phyloP scores from a whole-genome alignment of 257 asterid species.

The Nicotiana attenuata region DNA sequence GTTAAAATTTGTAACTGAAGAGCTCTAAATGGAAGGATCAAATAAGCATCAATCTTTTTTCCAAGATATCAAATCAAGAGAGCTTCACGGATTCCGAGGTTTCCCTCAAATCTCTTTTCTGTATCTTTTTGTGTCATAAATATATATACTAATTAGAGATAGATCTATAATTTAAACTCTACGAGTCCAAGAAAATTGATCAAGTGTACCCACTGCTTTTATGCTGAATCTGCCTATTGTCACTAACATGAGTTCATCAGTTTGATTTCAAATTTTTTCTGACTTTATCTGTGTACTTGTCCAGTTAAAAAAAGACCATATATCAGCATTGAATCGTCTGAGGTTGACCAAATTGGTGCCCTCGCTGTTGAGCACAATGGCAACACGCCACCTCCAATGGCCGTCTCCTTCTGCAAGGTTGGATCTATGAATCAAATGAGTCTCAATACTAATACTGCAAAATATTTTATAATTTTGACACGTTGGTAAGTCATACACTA shows the following conservation, averaged over 20 bases:
- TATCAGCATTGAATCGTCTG: slow-evolving; percentile 24
- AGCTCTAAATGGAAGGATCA: slow-evolving; percentile 36
- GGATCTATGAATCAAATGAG: background rate
- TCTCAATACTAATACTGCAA: background rate
- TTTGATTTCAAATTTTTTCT: background rate
- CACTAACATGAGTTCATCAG: background rate
- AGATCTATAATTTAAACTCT: background rate
- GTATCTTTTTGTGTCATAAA: background rate
- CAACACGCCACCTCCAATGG: slow-evolving; percentile 72
- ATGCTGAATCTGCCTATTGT: background rate
- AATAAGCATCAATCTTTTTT: slow-evolving; percentile 45
- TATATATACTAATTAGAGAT: background rate
- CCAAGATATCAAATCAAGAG: slow-evolving; percentile 65
- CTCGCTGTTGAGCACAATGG: slow-evolving; percentile 58
- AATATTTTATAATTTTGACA: background rate
- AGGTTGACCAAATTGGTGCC: slow-evolving; percentile 53
- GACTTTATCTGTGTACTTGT: background rate
- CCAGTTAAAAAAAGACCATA: slow-evolving; percentile 62
- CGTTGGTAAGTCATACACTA: background rate
- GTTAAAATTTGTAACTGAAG: background rate
- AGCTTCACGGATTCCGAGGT: slow-evolving; percentile 82
- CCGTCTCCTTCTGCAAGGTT: slow-evolving; percentile 87
- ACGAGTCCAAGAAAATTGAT: background rate
- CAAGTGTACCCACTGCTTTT: no score
- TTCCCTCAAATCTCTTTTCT: background rate